phyloP scores from a whole-genome alignment of 2,329 filamentous ascomycete species.

The Clarireedia paspali region DNA sequence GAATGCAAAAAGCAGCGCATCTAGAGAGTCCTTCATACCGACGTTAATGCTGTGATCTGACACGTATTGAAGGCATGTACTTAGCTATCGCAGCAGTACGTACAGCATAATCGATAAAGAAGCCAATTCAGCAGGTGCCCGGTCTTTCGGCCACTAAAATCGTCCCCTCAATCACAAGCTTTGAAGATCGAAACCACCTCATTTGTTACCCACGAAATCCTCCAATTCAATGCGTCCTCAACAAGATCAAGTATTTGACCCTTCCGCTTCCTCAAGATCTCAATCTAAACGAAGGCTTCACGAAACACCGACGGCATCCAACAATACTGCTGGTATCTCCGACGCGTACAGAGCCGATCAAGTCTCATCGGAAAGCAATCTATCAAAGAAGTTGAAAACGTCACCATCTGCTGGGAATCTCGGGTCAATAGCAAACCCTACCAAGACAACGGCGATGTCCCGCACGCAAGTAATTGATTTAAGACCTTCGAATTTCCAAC shows the following conservation, averaged over 20 bases:
- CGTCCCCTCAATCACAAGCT: conserved; percentile 6
- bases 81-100: background rate
- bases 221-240: conserved; percentile 27
- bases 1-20: too few relatives aligned
- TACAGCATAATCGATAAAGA: conserved; percentile 5
- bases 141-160: conserved; percentile 6
- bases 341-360: background rate
- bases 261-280: conserved; percentile 11
- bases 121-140: background rate
- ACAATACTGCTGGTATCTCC: background rate
- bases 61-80: background rate
- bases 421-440: conserved; percentile 18
- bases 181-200: conserved; percentile 4
- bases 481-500: conserved; percentile 46
- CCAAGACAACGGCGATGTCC: conserved; percentile 14
- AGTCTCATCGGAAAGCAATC: background rate
- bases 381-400: conserved; percentile 68
- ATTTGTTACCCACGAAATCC: conserved; percentile 21
- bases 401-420: conserved; percentile 44
- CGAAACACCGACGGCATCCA: conserved; percentile 6
- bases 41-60: conserved; percentile 6
- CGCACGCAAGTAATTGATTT: conserved; percentile 20
- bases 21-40: background rate
- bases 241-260: conserved; percentile 18
- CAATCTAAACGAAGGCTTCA: conserved; percentile 17